Evolutionary conservation across 1,139 yeast species (phyloP).

Genomic region (Candida dubliniensis): DNA sequence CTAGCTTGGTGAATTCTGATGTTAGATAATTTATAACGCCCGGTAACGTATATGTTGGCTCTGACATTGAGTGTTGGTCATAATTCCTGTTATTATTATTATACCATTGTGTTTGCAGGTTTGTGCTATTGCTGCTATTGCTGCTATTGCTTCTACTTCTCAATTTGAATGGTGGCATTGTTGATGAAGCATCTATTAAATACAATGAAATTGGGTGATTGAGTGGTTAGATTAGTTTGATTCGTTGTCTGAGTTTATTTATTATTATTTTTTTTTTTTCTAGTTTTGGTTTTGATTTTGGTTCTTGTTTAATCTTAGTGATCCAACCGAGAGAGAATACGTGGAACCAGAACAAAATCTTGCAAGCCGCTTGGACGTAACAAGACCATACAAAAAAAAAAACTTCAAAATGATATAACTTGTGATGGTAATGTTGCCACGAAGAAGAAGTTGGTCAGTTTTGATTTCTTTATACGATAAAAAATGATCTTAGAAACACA

Average conservation of each 20-base stretch:
- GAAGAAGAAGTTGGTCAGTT: no score
- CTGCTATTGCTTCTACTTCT: constrained; percentile 9
- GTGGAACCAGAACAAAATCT: no score
- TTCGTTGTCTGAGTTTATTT: neutral
- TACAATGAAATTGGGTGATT: constrained; percentile 2
- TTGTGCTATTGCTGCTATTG: constrained; percentile 13
- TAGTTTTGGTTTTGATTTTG: neutral
- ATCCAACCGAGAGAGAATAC: no score
- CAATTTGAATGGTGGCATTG: constrained; percentile 1
- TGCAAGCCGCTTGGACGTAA: no score
- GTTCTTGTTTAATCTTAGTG: no score
- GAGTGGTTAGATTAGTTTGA: no score
- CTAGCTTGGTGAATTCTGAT: constrained; percentile 59
- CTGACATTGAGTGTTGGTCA: constrained; percentile 14
- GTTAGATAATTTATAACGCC: constrained; percentile 66
- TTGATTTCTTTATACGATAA: no score
- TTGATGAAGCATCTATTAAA: neutral
- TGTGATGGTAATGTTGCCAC: no score
- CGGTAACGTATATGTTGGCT: constrained; percentile 51
- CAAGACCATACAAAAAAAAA: no score
- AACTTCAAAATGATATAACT: no score
- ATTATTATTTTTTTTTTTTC: neutral
- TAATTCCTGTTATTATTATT: constrained; percentile 6
- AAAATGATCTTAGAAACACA: no score
- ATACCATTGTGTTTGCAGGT: constrained; percentile 3